These are phyloP conservation scores for Lentinula boryana DNA, from an alignment of 768 basidiomycete species.

Conservation along the genomic window DNA sequence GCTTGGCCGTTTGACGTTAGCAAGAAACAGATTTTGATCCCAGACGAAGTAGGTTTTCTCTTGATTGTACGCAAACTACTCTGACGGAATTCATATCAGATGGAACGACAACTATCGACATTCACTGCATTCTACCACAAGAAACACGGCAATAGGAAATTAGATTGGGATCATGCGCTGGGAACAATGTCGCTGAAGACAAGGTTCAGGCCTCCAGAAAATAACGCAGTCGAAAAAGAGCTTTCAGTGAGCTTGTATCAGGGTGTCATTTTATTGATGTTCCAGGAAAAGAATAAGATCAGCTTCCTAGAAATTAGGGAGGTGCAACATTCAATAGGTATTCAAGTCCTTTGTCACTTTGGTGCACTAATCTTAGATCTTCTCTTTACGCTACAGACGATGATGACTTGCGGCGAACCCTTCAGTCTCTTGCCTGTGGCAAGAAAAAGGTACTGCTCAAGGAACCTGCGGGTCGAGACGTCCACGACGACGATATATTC, in stretches of 20 bases:
- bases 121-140: conserved; percentile 71
- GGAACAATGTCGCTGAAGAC: conserved; percentile 77
- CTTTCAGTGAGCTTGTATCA: conserved; percentile 90
- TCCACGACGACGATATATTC: conserved; percentile 73
- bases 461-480: conserved; percentile 69
- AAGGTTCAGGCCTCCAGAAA: conserved; percentile 48
- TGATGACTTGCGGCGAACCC: conserved; percentile 68
- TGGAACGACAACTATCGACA: conserved; percentile 61
- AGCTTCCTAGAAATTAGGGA: conserved; percentile 54
- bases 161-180: conserved; percentile 85
- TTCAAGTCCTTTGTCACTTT: neutral
- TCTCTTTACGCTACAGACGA: conserved; percentile 41
- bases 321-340: neutral
- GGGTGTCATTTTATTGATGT: conserved; percentile 77
- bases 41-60: conserved; percentile 36
- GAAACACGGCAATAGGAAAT: conserved; percentile 68
- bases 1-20: conserved; percentile 78
- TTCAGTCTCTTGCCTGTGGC: conserved; percentile 91
- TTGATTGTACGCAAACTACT: neutral
- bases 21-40: conserved; percentile 45
- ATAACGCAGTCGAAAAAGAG: conserved; percentile 51
- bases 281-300: conserved; percentile 64
- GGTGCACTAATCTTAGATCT: conserved; percentile 4
- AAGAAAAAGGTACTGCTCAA: conserved; percentile 87
- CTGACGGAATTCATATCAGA: conserved; percentile 34